phyloP scores from a whole-genome alignment of 148 eudicot species.

The Hydrangea macrophylla region DNA sequence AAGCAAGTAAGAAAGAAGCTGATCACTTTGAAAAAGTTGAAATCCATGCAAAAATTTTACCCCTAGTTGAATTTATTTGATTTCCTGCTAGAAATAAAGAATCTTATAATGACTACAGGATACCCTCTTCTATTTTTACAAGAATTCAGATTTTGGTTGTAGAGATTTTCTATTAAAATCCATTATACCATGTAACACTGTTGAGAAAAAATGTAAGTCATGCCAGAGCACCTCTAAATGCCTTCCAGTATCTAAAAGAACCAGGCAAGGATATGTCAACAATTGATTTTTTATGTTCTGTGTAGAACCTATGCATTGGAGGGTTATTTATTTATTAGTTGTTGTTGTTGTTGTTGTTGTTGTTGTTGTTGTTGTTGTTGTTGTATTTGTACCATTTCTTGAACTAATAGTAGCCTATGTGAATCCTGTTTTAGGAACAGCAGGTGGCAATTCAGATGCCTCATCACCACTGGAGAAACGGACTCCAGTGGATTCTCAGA shows the following conservation, averaged over 20 bases:
- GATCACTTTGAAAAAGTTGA: not conserved
- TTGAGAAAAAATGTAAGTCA: not conserved
- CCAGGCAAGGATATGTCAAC: not conserved
- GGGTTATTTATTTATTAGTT: too few species aligned
- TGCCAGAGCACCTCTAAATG: not conserved
- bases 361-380: not conserved
- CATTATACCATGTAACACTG: not conserved
- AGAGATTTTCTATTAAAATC: too few species aligned
- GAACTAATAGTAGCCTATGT: not conserved
- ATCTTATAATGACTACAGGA: not conserved
- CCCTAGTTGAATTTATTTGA: not conserved
- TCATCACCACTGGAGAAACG: conserved; percentile 47
- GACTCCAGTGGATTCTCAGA: conserved; percentile 32
- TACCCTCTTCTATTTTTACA: not conserved
- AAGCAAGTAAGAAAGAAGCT: too few species aligned
- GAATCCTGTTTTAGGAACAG: conserved; percentile 16
- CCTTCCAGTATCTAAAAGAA: not conserved
- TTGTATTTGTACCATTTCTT: not conserved
- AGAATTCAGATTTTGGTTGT: not conserved
- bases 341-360: not conserved
- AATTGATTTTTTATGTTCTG: not conserved
- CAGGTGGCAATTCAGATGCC: conserved; percentile 34
- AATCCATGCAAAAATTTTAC: not conserved
- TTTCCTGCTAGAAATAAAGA: not conserved
- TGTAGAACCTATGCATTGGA: not conserved